These are phyloP conservation scores for Aspergillus homomorphus DNA, from an alignment of 495 filamentous ascomycete genomes.

Conservation along the genomic window DNA sequence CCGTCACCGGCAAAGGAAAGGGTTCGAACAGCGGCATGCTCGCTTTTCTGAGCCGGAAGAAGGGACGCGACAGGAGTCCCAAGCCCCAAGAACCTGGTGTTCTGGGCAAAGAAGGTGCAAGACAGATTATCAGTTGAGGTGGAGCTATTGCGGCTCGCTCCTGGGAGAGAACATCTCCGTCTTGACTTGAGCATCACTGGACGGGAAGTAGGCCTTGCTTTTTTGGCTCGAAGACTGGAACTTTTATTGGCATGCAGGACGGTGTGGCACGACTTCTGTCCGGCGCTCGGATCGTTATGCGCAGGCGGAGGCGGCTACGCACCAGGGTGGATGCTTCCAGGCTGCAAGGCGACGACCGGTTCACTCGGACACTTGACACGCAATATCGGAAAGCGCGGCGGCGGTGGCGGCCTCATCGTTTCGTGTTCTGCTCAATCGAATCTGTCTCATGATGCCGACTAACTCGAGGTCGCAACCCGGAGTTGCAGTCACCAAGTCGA, in stretches of 20 bases:
- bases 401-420: not conserved
- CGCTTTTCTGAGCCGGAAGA: conserved; percentile 83
- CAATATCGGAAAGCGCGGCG: not conserved
- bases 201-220: not conserved
- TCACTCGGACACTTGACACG: not conserved
- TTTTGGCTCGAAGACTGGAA: not conserved
- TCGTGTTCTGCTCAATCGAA: not conserved
- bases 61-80: conserved; percentile 84
- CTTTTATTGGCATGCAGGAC: not conserved
- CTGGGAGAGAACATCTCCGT: not conserved
- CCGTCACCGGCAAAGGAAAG: conserved; percentile 47
- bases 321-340: not conserved
- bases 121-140: conserved; percentile 51
- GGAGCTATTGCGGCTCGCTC: not conserved
- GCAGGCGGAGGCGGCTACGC: not conserved
- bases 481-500: not conserved
- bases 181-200: conserved; percentile 2
- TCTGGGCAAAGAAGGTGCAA: conserved; percentile 89
- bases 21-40: conserved; percentile 70
- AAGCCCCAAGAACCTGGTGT: conserved; percentile 94
- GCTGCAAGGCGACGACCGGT: not conserved
- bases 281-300: not conserved
- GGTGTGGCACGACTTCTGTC: not conserved
- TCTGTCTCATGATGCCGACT: not conserved
- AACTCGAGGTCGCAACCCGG: not conserved